Percentiles rank a stretch among this genome's conserved stretches.
Evolutionary conservation across 2,329 filamentous ascomycete genomes (phyloP).

Genomic region (Xylariaceae sp.): DNA sequence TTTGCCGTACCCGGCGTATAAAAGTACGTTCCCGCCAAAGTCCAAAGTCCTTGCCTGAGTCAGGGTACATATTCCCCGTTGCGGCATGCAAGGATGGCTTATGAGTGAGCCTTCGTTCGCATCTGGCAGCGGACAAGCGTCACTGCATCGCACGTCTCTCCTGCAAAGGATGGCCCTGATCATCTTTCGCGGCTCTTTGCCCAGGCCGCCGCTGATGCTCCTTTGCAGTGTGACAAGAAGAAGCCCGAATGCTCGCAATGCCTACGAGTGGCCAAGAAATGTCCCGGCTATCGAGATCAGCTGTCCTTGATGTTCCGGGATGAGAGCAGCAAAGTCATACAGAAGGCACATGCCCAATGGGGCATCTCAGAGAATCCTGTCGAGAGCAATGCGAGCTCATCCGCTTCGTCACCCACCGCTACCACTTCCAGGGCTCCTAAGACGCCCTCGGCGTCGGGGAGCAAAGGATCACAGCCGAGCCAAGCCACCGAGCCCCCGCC

Average conservation of each 20-base stretch:
- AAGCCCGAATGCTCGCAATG: conserved; percentile 57
- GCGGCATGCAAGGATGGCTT: too few species aligned
- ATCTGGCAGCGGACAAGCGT: too few species aligned
- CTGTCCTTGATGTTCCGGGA: conserved; percentile 59
- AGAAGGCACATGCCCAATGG: conserved; percentile 49
- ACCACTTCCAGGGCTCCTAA: conserved; percentile 6
- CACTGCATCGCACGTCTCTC: too few species aligned
- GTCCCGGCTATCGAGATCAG: conserved; percentile 58
- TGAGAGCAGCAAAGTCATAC: conserved; percentile 55
- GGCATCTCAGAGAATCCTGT: conserved; percentile 25
- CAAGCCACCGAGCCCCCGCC: not conserved
- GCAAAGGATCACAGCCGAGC: not conserved
- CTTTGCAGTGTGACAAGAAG: conserved; percentile 52
- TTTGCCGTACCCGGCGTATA: conserved; percentile 46
- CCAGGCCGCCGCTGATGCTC: too few species aligned
- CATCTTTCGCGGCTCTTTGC: too few species aligned
- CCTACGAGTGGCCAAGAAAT: conserved; percentile 49
- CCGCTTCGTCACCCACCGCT: conserved; percentile 9
- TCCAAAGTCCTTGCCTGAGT: too few species aligned
- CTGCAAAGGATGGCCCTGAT: too few species aligned
- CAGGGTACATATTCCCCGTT: too few species aligned
- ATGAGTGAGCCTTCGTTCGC: too few species aligned
- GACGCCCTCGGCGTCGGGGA: not conserved
- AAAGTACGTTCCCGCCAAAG: conserved; percentile 35
- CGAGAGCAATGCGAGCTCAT: conserved; percentile 15